phyloP scores from a whole-genome alignment of 2,329 filamentous ascomycete species.

The Scedosporium boydii region DNA sequence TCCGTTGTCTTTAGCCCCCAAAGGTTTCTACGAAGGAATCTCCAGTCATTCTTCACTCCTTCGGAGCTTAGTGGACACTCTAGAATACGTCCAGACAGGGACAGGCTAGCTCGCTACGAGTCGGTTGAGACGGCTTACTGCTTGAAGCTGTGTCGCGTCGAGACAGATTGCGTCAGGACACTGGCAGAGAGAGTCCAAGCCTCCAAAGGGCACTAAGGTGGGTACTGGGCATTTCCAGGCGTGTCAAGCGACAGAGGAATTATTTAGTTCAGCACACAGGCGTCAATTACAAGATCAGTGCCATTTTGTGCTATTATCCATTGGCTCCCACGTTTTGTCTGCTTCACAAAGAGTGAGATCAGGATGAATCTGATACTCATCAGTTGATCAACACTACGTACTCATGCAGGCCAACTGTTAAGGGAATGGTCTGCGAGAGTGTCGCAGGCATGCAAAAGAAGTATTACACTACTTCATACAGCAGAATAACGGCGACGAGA shows the following conservation, averaged over 20 bases:
- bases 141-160: neutral
- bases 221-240: neutral
- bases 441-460: neutral
- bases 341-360: neutral
- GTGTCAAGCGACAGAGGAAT: neutral
- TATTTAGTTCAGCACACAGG: neutral
- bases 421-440: neutral
- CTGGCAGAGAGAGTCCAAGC: neutral
- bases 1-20: neutral
- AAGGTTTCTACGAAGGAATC: neutral
- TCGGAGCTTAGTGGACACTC: neutral
- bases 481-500: neutral
- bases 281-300: neutral
- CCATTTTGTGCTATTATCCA: neutral
- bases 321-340: neutral
- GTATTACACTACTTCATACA: neutral
- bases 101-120: neutral
- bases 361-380: too few species aligned
- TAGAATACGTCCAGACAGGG: neutral
- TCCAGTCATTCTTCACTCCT: neutral
- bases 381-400: too few species aligned
- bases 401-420: neutral
- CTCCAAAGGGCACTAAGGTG: neutral
- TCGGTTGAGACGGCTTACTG: neutral
- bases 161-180: constrained; percentile 3